Base-by-base conservation (phyloP, 1,284 basidiomycete species). In the Tremellales sp. region DNA sequence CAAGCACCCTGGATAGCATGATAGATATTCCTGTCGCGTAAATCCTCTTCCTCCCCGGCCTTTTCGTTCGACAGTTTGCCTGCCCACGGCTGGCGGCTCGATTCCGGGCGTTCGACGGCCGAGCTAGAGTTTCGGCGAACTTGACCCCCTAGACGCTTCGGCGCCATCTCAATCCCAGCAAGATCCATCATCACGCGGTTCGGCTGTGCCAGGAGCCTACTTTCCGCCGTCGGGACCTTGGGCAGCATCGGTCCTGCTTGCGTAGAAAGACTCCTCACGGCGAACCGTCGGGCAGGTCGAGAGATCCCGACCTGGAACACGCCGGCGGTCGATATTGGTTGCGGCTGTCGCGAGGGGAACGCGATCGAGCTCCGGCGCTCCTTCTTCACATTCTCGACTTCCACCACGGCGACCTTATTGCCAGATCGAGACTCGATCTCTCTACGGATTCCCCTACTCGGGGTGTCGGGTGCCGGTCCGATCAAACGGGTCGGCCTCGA, bases 171-270 rank as follows among this genome's bases (percentile, higher is more conserved):
- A 24, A 55, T 47, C 1, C 68, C 68, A 1, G 68, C 68, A 5
- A 70, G 60, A 54, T 70, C 66, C 66, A 66, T 66, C 32, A 65
- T 47, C 1, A 68, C 60, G 25, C 57, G 54, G 44, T 65, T 65
- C 31, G 60, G 57, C 37, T 62, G 59, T 14, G 48, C 54, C 21
- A 66, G 26, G 26, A 55, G 45, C 26, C 52, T 47, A 3, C 41
- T 43, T 2, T 53, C 52, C 2, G 47, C 51, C 10, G 31, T 27
- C 12, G 52, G 47, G 18, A 29, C 27, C 26, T 37, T 29, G 9
- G 47, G 33, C 10, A 57, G 53, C 6, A 49, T 27, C 25, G 28
- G 19, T 37, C 45, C 46, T 8, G 33, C 37, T 46, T 36, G 50
- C 9, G 62, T 63, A n/a, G 60, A 61, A 28, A 62, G 51, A 2